phyloP scores from a whole-genome alignment of 2,329 filamentous ascomycete species.

The Fusarium chuoi region DNA sequence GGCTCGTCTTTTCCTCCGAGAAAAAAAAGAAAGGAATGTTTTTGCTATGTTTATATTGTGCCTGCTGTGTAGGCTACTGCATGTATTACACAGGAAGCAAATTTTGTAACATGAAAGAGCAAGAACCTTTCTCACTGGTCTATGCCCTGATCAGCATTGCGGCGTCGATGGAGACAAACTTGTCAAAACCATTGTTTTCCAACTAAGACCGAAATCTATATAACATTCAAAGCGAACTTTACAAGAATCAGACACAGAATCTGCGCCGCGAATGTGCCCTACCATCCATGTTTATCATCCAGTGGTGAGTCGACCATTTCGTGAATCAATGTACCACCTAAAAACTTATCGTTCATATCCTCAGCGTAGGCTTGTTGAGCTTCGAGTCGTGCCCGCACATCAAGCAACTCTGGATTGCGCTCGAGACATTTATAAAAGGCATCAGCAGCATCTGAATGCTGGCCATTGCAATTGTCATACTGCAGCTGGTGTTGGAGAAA shows the following conservation, averaged over 20 bases:
- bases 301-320: neutral
- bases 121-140: neutral
- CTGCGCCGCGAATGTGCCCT: too few relatives aligned
- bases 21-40: neutral
- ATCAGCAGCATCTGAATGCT: neutral
- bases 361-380: neutral
- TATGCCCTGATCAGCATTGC: neutral
- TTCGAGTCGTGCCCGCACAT: neutral
- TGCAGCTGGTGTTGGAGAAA: too few relatives aligned
- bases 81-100: too few relatives aligned
- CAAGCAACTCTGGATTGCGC: neutral
- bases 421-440: neutral
- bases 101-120: accelerated
- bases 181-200: accelerated
- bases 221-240: neutral
- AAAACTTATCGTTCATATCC: neutral
- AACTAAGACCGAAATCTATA: neutral
- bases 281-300: neutral
- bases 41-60: neutral
- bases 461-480: neutral
- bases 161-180: neutral
- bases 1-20: accelerated
- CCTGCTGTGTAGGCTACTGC: neutral
- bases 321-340: neutral
- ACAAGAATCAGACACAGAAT: neutral